A percentile compares a stretch with the other conserved stretches of the same genome.
Conservation (phyloP, 2,329 filamentous ascomycete species). For the Pseudogymnoascus sp. region DNA sequence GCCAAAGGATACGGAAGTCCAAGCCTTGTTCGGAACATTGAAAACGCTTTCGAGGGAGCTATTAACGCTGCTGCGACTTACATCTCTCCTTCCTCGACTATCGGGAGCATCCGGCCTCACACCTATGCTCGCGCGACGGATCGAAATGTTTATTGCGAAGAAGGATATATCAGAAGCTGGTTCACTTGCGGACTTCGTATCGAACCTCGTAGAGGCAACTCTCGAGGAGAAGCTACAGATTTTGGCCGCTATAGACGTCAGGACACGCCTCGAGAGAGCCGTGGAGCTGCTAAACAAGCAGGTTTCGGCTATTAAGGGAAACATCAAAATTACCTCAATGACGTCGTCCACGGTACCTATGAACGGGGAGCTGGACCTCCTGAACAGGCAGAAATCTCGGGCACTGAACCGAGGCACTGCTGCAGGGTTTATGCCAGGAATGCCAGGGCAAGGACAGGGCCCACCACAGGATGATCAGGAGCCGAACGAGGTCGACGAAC, state of each 20-base stretch:
- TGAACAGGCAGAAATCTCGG: constrained; percentile 37
- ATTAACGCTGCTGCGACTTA: constrained; percentile 74
- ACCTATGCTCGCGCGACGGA: constrained; percentile 74
- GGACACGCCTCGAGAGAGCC: constrained; percentile 70
- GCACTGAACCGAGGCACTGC: constrained; percentile 16
- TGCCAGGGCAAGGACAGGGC: constrained; percentile 41
- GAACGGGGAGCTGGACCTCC: constrained; percentile 48
- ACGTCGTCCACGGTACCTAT: constrained; percentile 59
- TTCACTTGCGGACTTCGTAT: constrained; percentile 89
- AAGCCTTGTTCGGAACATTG: constrained; percentile 68
- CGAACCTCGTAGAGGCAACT: constrained; percentile 78
- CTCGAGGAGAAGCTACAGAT: constrained; percentile 89
- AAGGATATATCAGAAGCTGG: constrained; percentile 80
- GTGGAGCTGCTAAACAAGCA: constrained; percentile 79
- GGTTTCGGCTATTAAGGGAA: constrained; percentile 76
- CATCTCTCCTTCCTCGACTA: constrained; percentile 70
- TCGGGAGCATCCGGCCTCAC: constrained; percentile 61
- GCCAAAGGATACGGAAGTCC: constrained; percentile 55
- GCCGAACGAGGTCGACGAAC: constrained; percentile 79
- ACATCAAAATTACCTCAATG: constrained; percentile 75
- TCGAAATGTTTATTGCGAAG: constrained; percentile 80
- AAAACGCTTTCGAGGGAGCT: constrained; percentile 83
- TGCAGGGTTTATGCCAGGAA: constrained; percentile 1
- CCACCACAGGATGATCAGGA: constrained; percentile 66
- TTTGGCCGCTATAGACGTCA: constrained; percentile 71